Base-by-base conservation (phyloP, 129 eudicot genomes). In the Flaveria ramosissima region DNA sequence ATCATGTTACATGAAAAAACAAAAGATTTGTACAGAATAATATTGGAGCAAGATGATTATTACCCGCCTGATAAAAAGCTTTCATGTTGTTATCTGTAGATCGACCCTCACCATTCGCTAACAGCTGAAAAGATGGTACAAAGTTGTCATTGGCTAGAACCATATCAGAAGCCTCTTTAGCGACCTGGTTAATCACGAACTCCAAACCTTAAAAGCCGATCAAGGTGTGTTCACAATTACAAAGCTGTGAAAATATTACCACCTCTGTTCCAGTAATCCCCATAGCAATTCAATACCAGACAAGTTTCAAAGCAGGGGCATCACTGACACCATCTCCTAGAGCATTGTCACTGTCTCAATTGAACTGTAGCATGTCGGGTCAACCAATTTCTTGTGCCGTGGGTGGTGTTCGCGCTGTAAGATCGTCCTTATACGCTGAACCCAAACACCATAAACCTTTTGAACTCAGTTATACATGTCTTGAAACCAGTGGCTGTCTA, bases 81-180 rank as follows among this genome's bases (percentile, higher is more conserved):
- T 92, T 92, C 96, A 88, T 92, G 79, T 92, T 89, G 84, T 88
- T 85, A 81, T 92, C 88, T 45, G 90, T 92, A 36, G 98, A 89
- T 15, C 94, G 86, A 39, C 96, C 98, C 86, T 92, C 96, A 0
- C 41, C 41, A 36, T 36, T 36, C 41, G 0, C 93, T 90, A 68
- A 90, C 83, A 59, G 94, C 98, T 11, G 92, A 80, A 55, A 92
- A 96, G 56, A 92, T 90, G 65, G 98, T 92, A 48, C 92, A 81
- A 92, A 92, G 79, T 90, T 90, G 81, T 89, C 98, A 76, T 92
- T 96, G 0, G 96, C 98, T 73, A 90, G 85, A 76, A 92, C 90
- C 98, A 92, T 92, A 76, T 92, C 98, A 1, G 96, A 80, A 63
- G 98, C 98, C 88, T 92, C 94, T 87, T 92, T 92, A 50, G 98